Evolutionary conservation across 495 filamentous ascomycete species (phyloP).

Genomic region (Clohesyomyces aquaticus): DNA sequence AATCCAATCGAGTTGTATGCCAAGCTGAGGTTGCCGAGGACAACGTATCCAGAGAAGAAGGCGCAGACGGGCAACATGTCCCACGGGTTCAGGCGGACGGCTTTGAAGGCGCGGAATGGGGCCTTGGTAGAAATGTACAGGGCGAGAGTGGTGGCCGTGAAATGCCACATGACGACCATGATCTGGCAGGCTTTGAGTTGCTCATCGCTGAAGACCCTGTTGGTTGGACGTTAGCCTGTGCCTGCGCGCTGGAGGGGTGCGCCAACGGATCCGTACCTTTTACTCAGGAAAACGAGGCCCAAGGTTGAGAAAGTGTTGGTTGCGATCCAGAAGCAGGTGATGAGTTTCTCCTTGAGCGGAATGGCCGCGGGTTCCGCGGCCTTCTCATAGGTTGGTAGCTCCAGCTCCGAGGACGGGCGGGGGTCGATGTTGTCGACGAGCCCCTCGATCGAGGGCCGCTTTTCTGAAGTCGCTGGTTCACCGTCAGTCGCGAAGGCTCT

Average conservation of each 20-base stretch:
- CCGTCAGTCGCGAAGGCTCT: conserved; percentile 10
- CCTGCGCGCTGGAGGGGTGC: neutral
- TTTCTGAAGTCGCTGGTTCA: conserved; percentile 27
- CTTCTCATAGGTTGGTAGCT: conserved; percentile 36
- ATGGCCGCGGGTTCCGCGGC: conserved; percentile 10
- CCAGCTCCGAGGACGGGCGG: conserved; percentile 23
- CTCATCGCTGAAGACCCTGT: conserved; percentile 41
- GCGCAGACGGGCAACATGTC: conserved; percentile 49
- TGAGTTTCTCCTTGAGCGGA: conserved; percentile 36
- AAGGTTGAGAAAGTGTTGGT: conserved; percentile 39
- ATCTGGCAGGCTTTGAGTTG: conserved; percentile 40
- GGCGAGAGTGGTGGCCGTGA: conserved; percentile 46
- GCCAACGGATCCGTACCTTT: conserved; percentile 26
- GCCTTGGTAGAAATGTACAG: conserved; percentile 43
- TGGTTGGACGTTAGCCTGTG: conserved; percentile 18
- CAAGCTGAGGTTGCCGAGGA: conserved; percentile 49
- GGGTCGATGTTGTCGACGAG: conserved; percentile 37
- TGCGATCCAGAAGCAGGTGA: conserved; percentile 37
- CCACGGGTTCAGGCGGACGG: conserved; percentile 45
- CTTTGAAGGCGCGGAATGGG: conserved; percentile 48
- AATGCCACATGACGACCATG: conserved; percentile 49
- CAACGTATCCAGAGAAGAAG: conserved; percentile 49
- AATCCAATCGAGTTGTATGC: conserved; percentile 50
- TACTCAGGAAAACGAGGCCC: conserved; percentile 39
- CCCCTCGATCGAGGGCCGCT: conserved; percentile 36